Evolutionary conservation across 352 stramenopile species (phyloP), one percentile per base, ranked within the genome.

Genomic region (Phytophthora hibernalis): DNA sequence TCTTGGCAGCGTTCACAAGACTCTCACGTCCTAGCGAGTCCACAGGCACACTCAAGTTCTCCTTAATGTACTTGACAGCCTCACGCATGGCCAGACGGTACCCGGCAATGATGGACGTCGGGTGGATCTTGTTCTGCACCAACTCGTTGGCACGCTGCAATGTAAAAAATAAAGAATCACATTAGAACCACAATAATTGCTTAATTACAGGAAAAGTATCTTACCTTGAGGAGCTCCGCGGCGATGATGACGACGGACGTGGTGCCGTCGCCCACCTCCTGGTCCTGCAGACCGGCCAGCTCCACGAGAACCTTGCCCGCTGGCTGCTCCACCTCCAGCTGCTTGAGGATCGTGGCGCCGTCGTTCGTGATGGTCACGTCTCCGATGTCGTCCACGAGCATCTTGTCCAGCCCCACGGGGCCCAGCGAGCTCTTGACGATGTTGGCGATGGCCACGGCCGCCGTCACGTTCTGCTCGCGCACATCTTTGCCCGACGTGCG

Each of bases 291-390:
- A 45, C 98, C 93, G 1, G 97, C 97, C 15, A 99, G 85, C 74
- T 99, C 98, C 6, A 99, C 97, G 8, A 99, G 81, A 12, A 99
- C 96, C 61, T 99, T 99, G 26, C 97, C 98, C 2, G 98, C 98
- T 24, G 98, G 98, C 79, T 99, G 98, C 70, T 99, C 97, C 10
- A 99, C 98, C 65, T 99, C 97, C 31, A 99, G 83, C 70, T 98
- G 97, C 85, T 99, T 98, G 49, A 99, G 83, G 76, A 99, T 99
- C 35, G 98, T 99, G n/a, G 98, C 98, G 50, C 98, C 98, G 72
- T 99, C 98, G 83, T 99, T 99, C 16, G 98, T 99, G 76, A 99
- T 99, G 16, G 97, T 99, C 52, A 99, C 97, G 82, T 99, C 98
- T 59, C 98, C 98, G 68, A 99, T 98, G 79, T 97, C 89, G 76